Conservation (phyloP, 441 rosid genomes). For the Adansonia grandidieri region DNA sequence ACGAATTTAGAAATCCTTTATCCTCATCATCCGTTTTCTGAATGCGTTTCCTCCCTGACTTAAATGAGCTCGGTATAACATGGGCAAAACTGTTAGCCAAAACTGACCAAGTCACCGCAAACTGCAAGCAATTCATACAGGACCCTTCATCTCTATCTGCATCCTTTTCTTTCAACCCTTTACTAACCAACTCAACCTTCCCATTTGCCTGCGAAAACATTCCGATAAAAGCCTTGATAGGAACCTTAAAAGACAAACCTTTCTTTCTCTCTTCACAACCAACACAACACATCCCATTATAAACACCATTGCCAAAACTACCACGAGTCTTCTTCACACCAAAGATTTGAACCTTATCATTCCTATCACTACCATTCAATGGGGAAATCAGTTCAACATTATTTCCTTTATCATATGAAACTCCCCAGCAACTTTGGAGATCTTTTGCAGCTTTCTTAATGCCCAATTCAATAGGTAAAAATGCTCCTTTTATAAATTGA, state of each 20-base stretch:
- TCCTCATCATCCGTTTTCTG: conserved; percentile 48
- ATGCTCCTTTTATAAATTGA: conserved; percentile 68
- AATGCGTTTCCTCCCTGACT: conserved; percentile 55
- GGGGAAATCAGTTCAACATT: conserved; percentile 36
- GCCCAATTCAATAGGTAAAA: conserved; percentile 76
- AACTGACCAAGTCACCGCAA: conserved; percentile 80
- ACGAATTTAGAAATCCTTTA: conserved; percentile 34
- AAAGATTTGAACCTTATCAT: conserved; percentile 41
- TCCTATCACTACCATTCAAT: conserved; percentile 37
- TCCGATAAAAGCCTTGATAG: conserved; percentile 57
- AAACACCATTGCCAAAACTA: neutral
- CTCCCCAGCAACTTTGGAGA: conserved; percentile 66
- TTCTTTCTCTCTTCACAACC: conserved; percentile 62
- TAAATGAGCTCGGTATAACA: conserved; percentile 70
- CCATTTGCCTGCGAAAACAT: conserved; percentile 52
- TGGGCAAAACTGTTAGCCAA: conserved; percentile 71
- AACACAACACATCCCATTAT: conserved; percentile 30
- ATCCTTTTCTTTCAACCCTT: conserved; percentile 45
- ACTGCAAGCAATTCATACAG: conserved; percentile 76
- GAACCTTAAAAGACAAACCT: conserved; percentile 66
- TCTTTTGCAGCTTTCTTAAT: conserved; percentile 76
- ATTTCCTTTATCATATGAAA: conserved; percentile 40
- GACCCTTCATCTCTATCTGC: conserved; percentile 54
- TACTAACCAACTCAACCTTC: conserved; percentile 42
- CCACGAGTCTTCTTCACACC: conserved; percentile 39